phyloP scores from a whole-genome alignment of 305 asterid species.

The Fraxinus ornus region DNA sequence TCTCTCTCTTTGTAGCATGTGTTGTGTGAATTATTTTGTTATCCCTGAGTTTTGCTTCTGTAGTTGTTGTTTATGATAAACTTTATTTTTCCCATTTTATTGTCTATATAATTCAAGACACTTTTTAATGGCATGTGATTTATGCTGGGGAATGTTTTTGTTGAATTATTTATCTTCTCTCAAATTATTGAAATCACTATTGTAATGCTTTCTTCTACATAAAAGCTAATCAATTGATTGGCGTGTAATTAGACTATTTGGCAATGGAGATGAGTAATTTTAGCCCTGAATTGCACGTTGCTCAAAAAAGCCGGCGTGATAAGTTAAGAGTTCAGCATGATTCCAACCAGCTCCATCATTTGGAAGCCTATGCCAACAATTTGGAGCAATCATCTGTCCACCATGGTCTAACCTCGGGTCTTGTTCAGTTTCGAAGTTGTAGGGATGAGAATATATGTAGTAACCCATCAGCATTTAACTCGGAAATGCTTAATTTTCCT shows the following conservation, averaged over 20 bases:
- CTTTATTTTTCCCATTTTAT: neutral
- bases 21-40: neutral
- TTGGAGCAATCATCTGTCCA: slow-evolving; percentile 25
- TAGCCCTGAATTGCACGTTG: slow-evolving; percentile 59
- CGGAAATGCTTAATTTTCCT: slow-evolving; percentile 27
- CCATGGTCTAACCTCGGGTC: slow-evolving; percentile 20
- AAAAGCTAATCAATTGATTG: neutral
- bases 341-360: slow-evolving; percentile 15
- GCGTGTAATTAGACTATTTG: neutral
- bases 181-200: neutral
- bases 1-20: neutral
- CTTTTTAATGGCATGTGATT: neutral
- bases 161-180: neutral
- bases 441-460: slow-evolving; percentile 24
- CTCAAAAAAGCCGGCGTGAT: slow-evolving; percentile 75
- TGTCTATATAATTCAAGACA: neutral
- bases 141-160: neutral
- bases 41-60: neutral
- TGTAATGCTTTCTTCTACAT: neutral
- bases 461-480: slow-evolving; percentile 23
- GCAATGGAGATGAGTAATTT: slow-evolving; percentile 49
- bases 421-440: slow-evolving; percentile 25
- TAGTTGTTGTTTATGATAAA: neutral
- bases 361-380: slow-evolving; percentile 23
- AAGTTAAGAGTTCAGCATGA: slow-evolving; percentile 49